These are phyloP conservation scores for Cercospora sojina DNA, from an alignment of 2,329 filamentous ascomycete species.

Conservation along the genomic window DNA sequence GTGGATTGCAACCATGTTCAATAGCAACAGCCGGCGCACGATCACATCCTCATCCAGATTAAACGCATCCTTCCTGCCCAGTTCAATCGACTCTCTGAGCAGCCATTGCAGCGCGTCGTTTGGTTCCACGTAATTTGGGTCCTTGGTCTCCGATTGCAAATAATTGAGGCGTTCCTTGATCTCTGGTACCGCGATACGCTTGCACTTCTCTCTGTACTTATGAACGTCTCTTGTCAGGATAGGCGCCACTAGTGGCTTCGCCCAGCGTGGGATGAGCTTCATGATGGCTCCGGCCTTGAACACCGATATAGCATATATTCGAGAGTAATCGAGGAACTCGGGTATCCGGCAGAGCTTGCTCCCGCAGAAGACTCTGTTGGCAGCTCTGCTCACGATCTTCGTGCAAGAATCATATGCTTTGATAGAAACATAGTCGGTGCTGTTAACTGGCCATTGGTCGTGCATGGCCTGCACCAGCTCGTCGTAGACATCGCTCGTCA, in stretches of 20 bases:
- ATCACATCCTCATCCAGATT: constrained; percentile 23
- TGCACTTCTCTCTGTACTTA: constrained; percentile 19
- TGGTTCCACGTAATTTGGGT: constrained; percentile 11
- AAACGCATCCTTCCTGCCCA: constrained; percentile 18
- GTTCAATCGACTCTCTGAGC: constrained; percentile 20
- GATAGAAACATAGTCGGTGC: constrained; percentile 16
- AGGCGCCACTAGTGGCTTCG: constrained; percentile 23
- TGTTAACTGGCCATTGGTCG: constrained; percentile 19
- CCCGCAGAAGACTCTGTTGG: constrained; percentile 29
- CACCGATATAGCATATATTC: constrained; percentile 24
- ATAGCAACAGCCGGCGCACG: constrained; percentile 23
- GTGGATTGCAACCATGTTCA: constrained; percentile 35
- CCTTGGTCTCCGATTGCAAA: constrained; percentile 8
- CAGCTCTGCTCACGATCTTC: constrained; percentile 28
- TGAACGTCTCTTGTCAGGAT: constrained; percentile 13
- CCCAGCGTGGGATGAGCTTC: constrained; percentile 20
- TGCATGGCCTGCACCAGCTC: constrained; percentile 23
- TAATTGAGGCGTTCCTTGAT: constrained; percentile 21
- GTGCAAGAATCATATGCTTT: constrained; percentile 24
- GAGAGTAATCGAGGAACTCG: constrained; percentile 24
- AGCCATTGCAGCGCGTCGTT: constrained; percentile 31
- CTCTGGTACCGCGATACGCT: constrained; percentile 18
- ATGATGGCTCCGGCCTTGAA: constrained; percentile 26
- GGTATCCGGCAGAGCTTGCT: constrained; percentile 23
- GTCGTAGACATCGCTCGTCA: constrained; percentile 27